Evolutionary conservation across 805 yeast genomes (phyloP).

Genomic region (Candida hungchunana): DNA sequence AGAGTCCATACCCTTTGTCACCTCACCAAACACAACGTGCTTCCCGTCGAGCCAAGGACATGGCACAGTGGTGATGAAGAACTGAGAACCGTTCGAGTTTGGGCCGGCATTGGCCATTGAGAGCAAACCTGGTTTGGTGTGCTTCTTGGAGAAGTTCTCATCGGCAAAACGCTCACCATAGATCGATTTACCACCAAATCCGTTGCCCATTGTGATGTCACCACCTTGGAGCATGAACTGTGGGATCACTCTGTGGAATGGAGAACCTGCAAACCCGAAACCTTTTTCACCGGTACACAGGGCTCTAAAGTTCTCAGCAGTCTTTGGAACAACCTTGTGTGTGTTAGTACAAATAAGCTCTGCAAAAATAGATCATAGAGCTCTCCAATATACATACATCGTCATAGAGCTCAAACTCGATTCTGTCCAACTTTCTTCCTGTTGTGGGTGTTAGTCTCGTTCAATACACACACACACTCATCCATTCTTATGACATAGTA

Average conservation of each 20-base stretch:
- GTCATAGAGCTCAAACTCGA: slow-evolving; percentile 30
- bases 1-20: slow-evolving; percentile 56
- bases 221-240: slow-evolving; percentile 97
- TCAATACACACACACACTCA: no score
- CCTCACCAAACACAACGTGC: slow-evolving; percentile 79
- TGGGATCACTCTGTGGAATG: slow-evolving; percentile 93
- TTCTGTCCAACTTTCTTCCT: slow-evolving; percentile 38
- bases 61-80: slow-evolving; percentile 79
- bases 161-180: slow-evolving; percentile 63
- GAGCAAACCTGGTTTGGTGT: slow-evolving; percentile 74
- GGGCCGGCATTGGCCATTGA: slow-evolving; percentile 95
- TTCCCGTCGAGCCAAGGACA: slow-evolving; percentile 77
- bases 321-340: slow-evolving; percentile 54
- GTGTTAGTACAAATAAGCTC: slow-evolving; percentile 4
- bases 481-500: background rate
- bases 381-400: slow-evolving; percentile 17
- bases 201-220: slow-evolving; percentile 81
- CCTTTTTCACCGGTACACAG: slow-evolving; percentile 74
- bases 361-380: background rate
- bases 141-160: slow-evolving; percentile 65
- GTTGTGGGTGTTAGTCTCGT: background rate
- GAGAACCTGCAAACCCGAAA: slow-evolving; percentile 76
- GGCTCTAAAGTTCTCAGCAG: slow-evolving; percentile 78
- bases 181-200: slow-evolving; percentile 90
- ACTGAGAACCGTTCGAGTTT: slow-evolving; percentile 89